Conservation (phyloP, 2,329 filamentous ascomycete species). For the Leptographium wingfieldii region DNA sequence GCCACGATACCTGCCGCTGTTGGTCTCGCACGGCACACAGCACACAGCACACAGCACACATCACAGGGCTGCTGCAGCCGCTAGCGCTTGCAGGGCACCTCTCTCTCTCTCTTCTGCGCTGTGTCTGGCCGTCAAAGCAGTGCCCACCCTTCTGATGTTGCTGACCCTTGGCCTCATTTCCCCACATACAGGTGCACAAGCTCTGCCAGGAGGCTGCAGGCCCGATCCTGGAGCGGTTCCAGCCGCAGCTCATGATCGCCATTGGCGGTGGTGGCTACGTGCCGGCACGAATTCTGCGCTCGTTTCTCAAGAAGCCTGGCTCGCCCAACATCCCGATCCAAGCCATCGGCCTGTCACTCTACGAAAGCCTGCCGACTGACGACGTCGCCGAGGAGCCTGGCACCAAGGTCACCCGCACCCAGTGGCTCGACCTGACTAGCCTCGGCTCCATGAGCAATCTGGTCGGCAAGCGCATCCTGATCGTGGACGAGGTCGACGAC, state of each 20-base stretch:
- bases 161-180: constrained; percentile 6
- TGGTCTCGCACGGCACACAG: background rate
- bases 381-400: constrained; percentile 61
- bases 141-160: background rate
- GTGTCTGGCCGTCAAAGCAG: no score
- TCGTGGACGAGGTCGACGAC: constrained; percentile 93
- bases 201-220: constrained; percentile 80
- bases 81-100: no score
- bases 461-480: constrained; percentile 81
- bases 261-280: constrained; percentile 97
- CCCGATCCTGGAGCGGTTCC: constrained; percentile 70
- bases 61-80: background rate
- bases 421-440: constrained; percentile 88
- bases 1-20: no score
- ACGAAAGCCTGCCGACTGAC: constrained; percentile 61
- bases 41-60: no score
- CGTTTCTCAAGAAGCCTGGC: constrained; percentile 84
- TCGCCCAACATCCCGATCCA: constrained; percentile 96
- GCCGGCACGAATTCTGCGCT: constrained; percentile 89
- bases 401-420: constrained; percentile 91
- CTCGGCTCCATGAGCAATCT: constrained; percentile 76
- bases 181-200: constrained; percentile 67
- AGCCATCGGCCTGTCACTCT: constrained; percentile 94
- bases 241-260: constrained; percentile 94
- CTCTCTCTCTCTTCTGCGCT: no score